Evolutionary conservation across 1,284 basidiomycete species (phyloP).

Genomic region (Taiwanofungus camphoratus): DNA sequence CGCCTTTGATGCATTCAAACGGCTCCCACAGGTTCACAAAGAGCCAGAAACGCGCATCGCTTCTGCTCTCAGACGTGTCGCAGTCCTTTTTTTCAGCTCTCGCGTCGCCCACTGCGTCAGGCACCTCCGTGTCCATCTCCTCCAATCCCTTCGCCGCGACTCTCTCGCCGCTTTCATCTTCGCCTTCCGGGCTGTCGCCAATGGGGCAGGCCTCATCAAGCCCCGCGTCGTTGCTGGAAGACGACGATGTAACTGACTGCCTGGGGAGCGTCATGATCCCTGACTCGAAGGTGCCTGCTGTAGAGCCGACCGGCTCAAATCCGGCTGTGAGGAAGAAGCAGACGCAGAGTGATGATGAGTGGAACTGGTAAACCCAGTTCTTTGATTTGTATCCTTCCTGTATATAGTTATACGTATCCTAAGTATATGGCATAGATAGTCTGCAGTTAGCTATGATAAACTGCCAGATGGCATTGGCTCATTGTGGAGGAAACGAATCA

Average conservation of each 20-base stretch:
- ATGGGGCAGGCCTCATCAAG: slow-evolving; percentile 8
- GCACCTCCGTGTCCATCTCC: slow-evolving; percentile 16
- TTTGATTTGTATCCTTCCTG: too few species aligned
- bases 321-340: slow-evolving; percentile 14
- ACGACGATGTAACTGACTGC: slow-evolving; percentile 27
- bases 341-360: slow-evolving; percentile 48
- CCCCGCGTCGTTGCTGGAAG: slow-evolving; percentile 35
- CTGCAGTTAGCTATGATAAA: too few species aligned
- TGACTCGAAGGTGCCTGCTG: slow-evolving; percentile 19
- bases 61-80: slow-evolving; percentile 60
- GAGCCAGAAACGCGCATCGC: slow-evolving; percentile 60
- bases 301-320: slow-evolving; percentile 7
- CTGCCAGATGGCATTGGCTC: too few species aligned
- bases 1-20: slow-evolving; percentile 1
- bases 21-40: slow-evolving; percentile 46
- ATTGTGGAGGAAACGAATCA: too few species aligned
- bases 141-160: slow-evolving; percentile 20
- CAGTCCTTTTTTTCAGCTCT: slow-evolving; percentile 50
- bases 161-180: slow-evolving; percentile 18
- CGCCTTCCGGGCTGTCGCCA: slow-evolving; percentile 9
- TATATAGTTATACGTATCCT: too few species aligned
- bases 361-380: slow-evolving; percentile 64
- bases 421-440: too few species aligned
- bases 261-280: slow-evolving; percentile 29
- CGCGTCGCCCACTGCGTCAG: slow-evolving; percentile 28